A percentile compares a stretch with the other conserved stretches of the same genome.
phyloP scores from a whole-genome alignment of 345 rosid species.

The Salix exigua region DNA sequence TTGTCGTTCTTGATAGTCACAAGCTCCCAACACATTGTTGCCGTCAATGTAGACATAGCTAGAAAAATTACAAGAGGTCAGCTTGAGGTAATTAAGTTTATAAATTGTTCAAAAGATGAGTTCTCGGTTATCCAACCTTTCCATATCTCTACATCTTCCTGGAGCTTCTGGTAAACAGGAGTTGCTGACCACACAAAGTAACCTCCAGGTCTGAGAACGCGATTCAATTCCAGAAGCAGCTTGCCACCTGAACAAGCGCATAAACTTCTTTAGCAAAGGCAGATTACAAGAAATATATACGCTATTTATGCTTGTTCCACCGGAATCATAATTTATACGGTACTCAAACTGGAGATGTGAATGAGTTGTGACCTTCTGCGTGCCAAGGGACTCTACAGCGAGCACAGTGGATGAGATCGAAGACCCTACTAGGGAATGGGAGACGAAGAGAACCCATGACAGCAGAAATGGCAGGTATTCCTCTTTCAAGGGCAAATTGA shows the following conservation, averaged over 20 bases:
- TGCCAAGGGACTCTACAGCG: conserved; percentile 99
- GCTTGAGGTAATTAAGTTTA: not conserved
- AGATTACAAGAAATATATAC: not conserved
- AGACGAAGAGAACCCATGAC: conserved; percentile 93
- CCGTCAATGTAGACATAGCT: conserved; percentile 78
- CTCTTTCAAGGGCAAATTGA: conserved; percentile 92
- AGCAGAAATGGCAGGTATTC: conserved; percentile 92
- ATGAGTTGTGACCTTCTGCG: conserved; percentile 37
- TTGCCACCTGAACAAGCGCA: conserved; percentile 42
- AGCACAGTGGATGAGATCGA: conserved; percentile 84
- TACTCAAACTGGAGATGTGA: not conserved
- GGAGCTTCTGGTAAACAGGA: conserved; percentile 69
- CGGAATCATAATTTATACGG: not conserved
- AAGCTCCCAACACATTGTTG: conserved; percentile 83
- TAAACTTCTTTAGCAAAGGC: not conserved
- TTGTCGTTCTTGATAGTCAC: conserved; percentile 74
- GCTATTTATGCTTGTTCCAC: not conserved
- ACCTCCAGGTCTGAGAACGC: conserved; percentile 86
- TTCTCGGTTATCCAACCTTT: conserved; percentile 39
- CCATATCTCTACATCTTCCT: conserved; percentile 82
- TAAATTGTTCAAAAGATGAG: not conserved
- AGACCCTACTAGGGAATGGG: conserved; percentile 85
- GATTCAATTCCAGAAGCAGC: conserved; percentile 81
- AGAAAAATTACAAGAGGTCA: conserved; percentile 17
- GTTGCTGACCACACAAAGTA: conserved; percentile 95